Percentiles rank a stretch among this genome's conserved stretches.
Conservation (phyloP, 75 land plant species). For the Ceratopteris richardii region DNA sequence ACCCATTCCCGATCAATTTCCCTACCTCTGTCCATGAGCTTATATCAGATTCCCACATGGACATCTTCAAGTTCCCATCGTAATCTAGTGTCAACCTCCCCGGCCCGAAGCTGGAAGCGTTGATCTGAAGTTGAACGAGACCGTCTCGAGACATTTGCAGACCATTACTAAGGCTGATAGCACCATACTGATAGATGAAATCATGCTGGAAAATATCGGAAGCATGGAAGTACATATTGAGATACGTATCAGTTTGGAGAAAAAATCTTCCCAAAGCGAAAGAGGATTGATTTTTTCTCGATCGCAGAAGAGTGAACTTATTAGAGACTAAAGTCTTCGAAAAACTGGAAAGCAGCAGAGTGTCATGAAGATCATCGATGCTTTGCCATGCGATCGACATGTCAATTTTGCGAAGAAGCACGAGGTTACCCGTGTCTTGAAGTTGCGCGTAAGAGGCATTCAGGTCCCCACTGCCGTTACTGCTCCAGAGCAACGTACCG, state of each 20-base stretch:
- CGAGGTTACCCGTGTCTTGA: slow-evolving; percentile 6
- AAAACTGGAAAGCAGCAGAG: not conserved
- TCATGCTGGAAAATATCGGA: not conserved
- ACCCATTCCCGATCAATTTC: not conserved
- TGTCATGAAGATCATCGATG: not conserved
- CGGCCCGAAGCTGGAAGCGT: not conserved
- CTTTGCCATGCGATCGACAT: not conserved
- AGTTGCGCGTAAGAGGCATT: slow-evolving; percentile 2
- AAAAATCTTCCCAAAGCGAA: not conserved
- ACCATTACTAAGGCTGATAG: not conserved
- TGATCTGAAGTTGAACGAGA: not conserved
- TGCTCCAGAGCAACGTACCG: not conserved
- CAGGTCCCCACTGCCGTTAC: not conserved
- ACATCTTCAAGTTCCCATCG: slow-evolving; percentile 1
- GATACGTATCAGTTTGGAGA: not conserved
- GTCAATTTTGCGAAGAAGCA: not conserved
- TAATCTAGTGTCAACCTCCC: not conserved
- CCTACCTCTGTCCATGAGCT: slow-evolving; percentile 2
- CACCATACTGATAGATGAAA: not conserved
- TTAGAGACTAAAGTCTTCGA: not conserved
- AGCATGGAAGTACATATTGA: slow-evolving; percentile 3
- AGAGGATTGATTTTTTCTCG: not conserved
- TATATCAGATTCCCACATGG: not conserved
- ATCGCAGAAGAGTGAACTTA: not conserved
- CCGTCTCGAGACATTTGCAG: not conserved